Conservation (phyloP, 139 green algal genomes). For the Edaphochlamys debaryana region DNA sequence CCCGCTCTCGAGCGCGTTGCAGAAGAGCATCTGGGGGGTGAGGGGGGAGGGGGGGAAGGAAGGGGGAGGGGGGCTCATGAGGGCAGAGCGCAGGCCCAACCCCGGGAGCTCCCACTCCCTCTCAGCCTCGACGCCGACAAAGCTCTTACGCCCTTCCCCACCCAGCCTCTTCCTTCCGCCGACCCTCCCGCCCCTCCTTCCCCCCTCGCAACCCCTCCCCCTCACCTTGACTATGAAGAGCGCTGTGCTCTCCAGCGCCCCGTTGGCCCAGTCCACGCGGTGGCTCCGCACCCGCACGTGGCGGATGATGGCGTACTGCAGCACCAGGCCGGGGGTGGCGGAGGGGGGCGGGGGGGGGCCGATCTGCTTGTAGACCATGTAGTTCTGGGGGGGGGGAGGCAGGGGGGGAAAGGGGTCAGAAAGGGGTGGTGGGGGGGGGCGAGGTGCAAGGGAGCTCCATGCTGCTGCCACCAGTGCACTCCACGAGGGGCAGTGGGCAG, state of each 20-base stretch:
- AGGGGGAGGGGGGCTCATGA: too few relatives aligned
- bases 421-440: neutral
- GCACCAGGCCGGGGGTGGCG: slow-evolving; percentile 43
- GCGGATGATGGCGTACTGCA: slow-evolving; percentile 49
- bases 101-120: too few relatives aligned
- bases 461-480: too few relatives aligned
- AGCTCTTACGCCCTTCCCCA: too few relatives aligned
- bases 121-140: too few relatives aligned
- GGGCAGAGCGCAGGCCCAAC: too few relatives aligned
- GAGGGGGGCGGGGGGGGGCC: slow-evolving; percentile 41
- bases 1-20: slow-evolving; percentile 1
- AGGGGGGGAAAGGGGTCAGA: neutral
- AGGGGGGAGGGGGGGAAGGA: too few relatives aligned
- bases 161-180: neutral
- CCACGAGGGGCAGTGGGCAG: too few relatives aligned
- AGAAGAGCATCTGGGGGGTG: neutral
- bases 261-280: slow-evolving; percentile 36
- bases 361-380: slow-evolving; percentile 48
- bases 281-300: slow-evolving; percentile 23
- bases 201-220: neutral
- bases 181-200: too few relatives aligned
- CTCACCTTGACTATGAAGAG: slow-evolving; percentile 39
- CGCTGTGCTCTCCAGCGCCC: slow-evolving; percentile 22
- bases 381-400: slow-evolving; percentile 9
- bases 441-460: too few relatives aligned